Evolutionary conservation across 2,329 filamentous ascomycete species (phyloP), one percentile per base, ranked within the genome.

Genomic region (Colletotrichum shisoi): DNA sequence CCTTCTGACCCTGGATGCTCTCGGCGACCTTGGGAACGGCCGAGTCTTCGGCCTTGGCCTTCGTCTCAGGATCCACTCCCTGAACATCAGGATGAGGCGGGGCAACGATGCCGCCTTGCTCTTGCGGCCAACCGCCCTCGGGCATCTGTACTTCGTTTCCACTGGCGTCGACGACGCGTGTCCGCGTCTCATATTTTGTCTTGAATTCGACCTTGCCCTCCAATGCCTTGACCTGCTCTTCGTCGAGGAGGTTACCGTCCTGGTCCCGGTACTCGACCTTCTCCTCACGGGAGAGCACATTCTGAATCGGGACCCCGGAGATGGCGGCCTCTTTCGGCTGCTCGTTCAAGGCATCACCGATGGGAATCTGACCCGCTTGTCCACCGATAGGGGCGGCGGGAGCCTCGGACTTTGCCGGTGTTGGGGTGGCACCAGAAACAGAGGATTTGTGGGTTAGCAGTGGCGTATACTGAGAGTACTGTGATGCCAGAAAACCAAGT

Each of bases 151-250:
- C 79, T 75, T 96, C 91, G 71, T 94, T 93, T 67, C 94, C 95
- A 49, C 88, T 78, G 59, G 86, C 87, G 77, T 97, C 93, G 46
- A 97, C 84, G 63, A 98, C 79, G 65, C 92, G 89, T 9, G 93
- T 97, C 71, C 91, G 87, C n/a, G 94, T 97, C 83, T 98, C 94
- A 76, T 97, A 97, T 71, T 90, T 91, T 13, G 95, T 98, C 81
- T 96, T 89, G 81, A 99, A 97, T 74, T 93, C 92, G 67, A 98
- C 94, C 79, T 97, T 96, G 74, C 94, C 95, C 77, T 94, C 87
- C 39, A 99, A 87, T 21, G 86, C 87, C 74, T 91, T 87, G 67
- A 99, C 93, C 76, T 97, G 87, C 74, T 93, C 91, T 62, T 91
- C 88, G 74, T 94, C 83, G 39, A 99, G 86, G 39, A 98, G 78